phyloP scores from a whole-genome alignment of 2,329 filamentous ascomycete genomes.

The Aulographum hederae region DNA sequence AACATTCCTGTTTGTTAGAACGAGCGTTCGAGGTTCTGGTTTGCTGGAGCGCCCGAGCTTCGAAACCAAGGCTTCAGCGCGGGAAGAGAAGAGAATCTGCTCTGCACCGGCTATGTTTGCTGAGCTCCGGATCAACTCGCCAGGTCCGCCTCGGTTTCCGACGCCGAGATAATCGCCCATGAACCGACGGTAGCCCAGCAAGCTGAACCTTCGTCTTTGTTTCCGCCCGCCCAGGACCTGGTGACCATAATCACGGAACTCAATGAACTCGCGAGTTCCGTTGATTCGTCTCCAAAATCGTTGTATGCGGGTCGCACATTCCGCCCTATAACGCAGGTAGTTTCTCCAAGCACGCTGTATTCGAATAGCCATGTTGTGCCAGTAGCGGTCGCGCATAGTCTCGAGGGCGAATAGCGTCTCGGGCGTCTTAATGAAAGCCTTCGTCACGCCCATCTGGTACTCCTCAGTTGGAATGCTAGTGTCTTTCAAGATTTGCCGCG shows the following conservation, averaged over 20 bases:
- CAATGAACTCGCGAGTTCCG: constrained; percentile 73
- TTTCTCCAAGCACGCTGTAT: constrained; percentile 97
- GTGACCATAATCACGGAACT: constrained; percentile 78
- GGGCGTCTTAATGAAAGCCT: constrained; percentile 95
- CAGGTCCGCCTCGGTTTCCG: constrained; percentile 61
- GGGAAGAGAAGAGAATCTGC: constrained; percentile 70
- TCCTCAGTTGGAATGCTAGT: constrained; percentile 90
- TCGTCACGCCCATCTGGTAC: constrained; percentile 91
- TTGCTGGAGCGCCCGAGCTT: constrained; percentile 97
- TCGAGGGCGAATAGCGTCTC: constrained; percentile 94
- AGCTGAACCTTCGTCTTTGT: constrained; percentile 76
- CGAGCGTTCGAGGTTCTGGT: constrained; percentile 64
- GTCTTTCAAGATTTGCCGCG: constrained; percentile 85
- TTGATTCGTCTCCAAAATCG: constrained; percentile 90
- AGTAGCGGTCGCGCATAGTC: constrained; percentile 94
- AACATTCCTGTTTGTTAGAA: constrained; percentile 72
- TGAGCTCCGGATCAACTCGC: constrained; percentile 59
- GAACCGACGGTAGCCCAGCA: constrained; percentile 82
- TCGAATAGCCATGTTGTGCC: constrained; percentile 98
- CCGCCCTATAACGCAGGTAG: constrained; percentile 78
- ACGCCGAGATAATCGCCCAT: constrained; percentile 88
- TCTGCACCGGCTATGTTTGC: constrained; percentile 57
- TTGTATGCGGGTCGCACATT: constrained; percentile 87
- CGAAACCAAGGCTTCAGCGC: constrained; percentile 73
- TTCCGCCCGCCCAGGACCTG: constrained; percentile 66